Evolutionary conservation across 2,329 filamentous ascomycete species (phyloP), one percentile per base, ranked within the genome.

Genomic region (Hypomyces rosellus): DNA sequence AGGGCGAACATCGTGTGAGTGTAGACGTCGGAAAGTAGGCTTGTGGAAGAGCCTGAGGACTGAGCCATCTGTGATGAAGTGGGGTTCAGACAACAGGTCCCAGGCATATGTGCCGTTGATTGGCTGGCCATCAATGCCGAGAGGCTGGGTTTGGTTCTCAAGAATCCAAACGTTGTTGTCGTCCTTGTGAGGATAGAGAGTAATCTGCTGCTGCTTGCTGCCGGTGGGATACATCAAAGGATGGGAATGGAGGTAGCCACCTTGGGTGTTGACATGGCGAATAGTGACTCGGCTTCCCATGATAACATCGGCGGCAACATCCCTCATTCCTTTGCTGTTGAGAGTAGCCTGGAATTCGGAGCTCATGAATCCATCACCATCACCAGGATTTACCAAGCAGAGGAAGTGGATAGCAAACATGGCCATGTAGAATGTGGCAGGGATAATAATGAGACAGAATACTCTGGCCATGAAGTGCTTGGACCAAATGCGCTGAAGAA

Each of bases 311-410:
- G 88, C 93, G 2, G 93, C 86, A 5, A 95, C 90, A 69, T 95
- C 90, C 65, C 89, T 85, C 93, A 99, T 99, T 48, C 82, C 85
- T 76, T 97, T 99, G 63, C 84, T 91, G 74, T 97, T 99, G 58
- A 99, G 77, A 2, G 93, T 97, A 33, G 93, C 88, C 73, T 99
- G 93, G 76, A 99, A 99, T 66, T 99, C 93, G 49, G 92, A 96
- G 65, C 91, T 96, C 93, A 99, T 99, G 76, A 99, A 99, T 49
- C 93, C 93, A 69, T 99, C 93, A 49, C 93, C 93, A 47, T 99
- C 93, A 53, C 93, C 93, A 25, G 93, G 93, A 72, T 99, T 99
- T 53, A 86, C 81, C 39, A 99, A 80, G 75, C 89, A 95, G 59
- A 91, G 60, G 71, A 99, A 99, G 75, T 99, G 93, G 62, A 99